Evolutionary conservation across 176 grass and related monocot species (phyloP).

Genomic region (Chloris gayana): DNA sequence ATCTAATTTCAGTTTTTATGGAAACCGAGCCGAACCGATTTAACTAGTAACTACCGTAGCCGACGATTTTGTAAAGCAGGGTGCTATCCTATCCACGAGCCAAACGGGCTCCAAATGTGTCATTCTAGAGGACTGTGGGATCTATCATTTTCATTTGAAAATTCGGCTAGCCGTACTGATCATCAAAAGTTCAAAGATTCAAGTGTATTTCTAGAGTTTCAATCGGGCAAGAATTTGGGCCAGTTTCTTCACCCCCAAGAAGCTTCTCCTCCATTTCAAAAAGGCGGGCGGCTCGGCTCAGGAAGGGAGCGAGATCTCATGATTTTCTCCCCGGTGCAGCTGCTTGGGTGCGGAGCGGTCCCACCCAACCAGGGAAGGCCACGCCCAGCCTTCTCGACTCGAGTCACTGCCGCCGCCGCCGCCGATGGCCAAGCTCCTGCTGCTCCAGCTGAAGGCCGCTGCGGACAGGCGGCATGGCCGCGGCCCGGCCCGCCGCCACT

Average conservation of each 20-base stretch:
- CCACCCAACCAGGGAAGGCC: neutral
- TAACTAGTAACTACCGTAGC: no score
- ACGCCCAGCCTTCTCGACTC: no score
- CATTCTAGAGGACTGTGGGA: neutral
- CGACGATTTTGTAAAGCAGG: no score
- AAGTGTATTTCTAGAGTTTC: neutral
- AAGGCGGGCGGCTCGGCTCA: neutral
- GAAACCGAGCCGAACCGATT: no score
- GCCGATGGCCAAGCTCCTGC: slow-evolving; percentile 45
- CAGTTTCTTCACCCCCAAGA: neutral
- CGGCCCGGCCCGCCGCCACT: slow-evolving; percentile 20
- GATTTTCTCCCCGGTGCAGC: neutral
- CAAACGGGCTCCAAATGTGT: neutral
- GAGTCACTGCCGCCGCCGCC: no score
- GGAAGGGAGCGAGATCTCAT: neutral
- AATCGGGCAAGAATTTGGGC: neutral
- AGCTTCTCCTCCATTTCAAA: neutral
- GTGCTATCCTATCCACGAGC: no score
- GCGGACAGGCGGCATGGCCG: slow-evolving; percentile 28
- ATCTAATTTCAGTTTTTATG: no score
- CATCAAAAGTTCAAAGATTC: neutral
- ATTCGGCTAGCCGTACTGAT: neutral
- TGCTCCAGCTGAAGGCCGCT: slow-evolving; percentile 26
- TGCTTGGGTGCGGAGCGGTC: no score
- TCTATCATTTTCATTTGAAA: neutral